phyloP scores from a whole-genome alignment of 129 eudicot species.

The Smallanthus sonchifolius region DNA sequence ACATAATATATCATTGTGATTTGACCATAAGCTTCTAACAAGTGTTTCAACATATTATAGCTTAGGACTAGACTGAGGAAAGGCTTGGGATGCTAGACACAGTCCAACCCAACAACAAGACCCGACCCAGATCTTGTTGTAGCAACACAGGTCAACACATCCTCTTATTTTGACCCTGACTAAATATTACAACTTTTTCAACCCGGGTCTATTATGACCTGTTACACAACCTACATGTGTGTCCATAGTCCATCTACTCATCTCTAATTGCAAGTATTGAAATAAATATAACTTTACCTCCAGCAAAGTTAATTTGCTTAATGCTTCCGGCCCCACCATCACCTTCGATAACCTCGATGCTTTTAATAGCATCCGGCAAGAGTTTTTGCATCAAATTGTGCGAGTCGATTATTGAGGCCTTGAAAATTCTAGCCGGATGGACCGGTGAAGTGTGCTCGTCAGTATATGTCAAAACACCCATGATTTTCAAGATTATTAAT shows the following conservation, averaged over 20 bases:
- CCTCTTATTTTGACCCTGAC: background rate
- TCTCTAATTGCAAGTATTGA: background rate
- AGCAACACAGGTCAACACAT: too few relatives aligned
- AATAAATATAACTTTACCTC: constrained; percentile 8
- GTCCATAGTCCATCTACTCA: background rate
- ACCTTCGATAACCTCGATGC: constrained; percentile 43
- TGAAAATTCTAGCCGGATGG: constrained; percentile 37
- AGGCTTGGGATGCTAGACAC: too few relatives aligned
- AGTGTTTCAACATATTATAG: too few relatives aligned
- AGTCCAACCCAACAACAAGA: too few relatives aligned
- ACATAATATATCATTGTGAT: background rate
- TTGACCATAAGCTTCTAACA: too few relatives aligned
- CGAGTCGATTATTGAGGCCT: constrained; percentile 42
- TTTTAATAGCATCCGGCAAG: constrained; percentile 48
- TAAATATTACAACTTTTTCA: background rate
- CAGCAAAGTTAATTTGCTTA: constrained; percentile 40
- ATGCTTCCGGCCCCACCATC: constrained; percentile 51
- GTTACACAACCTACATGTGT: background rate
- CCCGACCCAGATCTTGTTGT: too few relatives aligned
- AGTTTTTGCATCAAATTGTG: constrained; percentile 51
- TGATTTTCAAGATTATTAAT: constrained; percentile 8
- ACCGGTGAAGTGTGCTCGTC: constrained; percentile 38
- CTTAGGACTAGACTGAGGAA: too few relatives aligned
- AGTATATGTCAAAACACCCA: constrained; percentile 45
- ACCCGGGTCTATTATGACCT: background rate